Evolutionary conservation across 495 filamentous ascomycete genomes (phyloP).

Genomic region (Talaromyces thailandensis): DNA sequence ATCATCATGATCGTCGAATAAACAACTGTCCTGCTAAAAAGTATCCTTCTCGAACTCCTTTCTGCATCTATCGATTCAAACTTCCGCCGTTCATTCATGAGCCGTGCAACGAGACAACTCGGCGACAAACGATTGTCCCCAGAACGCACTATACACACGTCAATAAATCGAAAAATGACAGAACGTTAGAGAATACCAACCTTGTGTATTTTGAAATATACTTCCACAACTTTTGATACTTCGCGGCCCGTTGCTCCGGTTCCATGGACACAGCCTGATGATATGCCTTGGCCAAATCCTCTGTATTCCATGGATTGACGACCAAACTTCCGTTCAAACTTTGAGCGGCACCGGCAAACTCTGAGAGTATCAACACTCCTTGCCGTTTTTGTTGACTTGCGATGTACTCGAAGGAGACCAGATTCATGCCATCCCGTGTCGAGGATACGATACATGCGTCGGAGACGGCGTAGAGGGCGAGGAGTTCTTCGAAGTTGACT

Average conservation of each 20-base stretch:
- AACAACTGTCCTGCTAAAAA: background rate
- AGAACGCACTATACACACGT: constrained; percentile 54
- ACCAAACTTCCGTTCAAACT: constrained; percentile 86
- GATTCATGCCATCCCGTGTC: constrained; percentile 97
- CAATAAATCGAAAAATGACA: background rate
- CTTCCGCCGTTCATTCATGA: background rate
- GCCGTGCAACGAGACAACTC: constrained; percentile 55
- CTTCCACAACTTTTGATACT: constrained; percentile 82
- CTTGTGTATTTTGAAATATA: constrained; percentile 96
- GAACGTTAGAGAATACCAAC: constrained; percentile 10
- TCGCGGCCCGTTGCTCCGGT: constrained; percentile 71
- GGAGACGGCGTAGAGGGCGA: constrained; percentile 86
- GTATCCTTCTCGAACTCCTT: background rate
- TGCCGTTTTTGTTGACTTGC: constrained; percentile 83
- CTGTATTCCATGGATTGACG: constrained; percentile 96
- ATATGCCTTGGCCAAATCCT: constrained; percentile 87
- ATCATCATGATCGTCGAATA: background rate
- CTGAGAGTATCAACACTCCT: constrained; percentile 85
- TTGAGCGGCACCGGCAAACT: constrained; percentile 92
- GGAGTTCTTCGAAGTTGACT: constrained; percentile 84
- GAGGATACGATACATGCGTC: constrained; percentile 93
- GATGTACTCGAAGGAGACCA: constrained; percentile 98
- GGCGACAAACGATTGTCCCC: constrained; percentile 71
- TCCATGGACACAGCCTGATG: constrained; percentile 92
- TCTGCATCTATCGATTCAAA: background rate